Evolutionary conservation across 441 rosid genomes (phyloP).

Genomic region (Adansonia madagascariensis): DNA sequence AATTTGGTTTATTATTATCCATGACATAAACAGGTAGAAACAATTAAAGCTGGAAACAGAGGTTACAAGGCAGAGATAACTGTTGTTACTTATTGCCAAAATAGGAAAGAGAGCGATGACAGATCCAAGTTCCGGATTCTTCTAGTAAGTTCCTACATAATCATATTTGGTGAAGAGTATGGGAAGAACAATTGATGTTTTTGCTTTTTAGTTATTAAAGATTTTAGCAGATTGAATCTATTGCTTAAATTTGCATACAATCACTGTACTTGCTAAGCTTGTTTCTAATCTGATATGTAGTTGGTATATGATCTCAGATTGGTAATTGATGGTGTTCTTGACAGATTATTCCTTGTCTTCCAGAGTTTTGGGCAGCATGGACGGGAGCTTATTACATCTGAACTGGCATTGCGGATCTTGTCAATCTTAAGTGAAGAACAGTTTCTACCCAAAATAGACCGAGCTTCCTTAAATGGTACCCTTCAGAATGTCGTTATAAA

Average conservation of each 20-base stretch:
- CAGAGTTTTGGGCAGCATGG: slow-evolving; percentile 99
- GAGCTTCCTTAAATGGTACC: slow-evolving; percentile 50
- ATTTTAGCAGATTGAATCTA: neutral
- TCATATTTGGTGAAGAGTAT: slow-evolving; percentile 1
- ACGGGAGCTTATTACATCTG: slow-evolving; percentile 94
- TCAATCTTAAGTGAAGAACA: slow-evolving; percentile 88
- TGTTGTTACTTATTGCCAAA: slow-evolving; percentile 70
- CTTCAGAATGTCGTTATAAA: slow-evolving; percentile 79
- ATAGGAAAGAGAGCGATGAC: slow-evolving; percentile 50
- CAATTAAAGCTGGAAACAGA: slow-evolving; percentile 60
- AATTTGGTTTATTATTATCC: slow-evolving; percentile 21
- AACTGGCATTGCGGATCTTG: slow-evolving; percentile 83
- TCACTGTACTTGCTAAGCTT: neutral
- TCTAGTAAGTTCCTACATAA: slow-evolving; percentile 64
- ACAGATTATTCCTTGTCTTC: slow-evolving; percentile 99
- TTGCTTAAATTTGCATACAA: slow-evolving; percentile 6
- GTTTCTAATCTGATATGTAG: slow-evolving; percentile 32
- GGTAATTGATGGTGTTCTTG: slow-evolving; percentile 83
- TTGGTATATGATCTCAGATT: slow-evolving; percentile 49
- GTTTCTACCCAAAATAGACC: slow-evolving; percentile 57
- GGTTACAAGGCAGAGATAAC: slow-evolving; percentile 76
- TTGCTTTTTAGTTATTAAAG: slow-evolving; percentile 20
- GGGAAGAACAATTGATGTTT: neutral
- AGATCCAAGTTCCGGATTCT: slow-evolving; percentile 85
- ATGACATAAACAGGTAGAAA: slow-evolving; percentile 57